phyloP scores from a whole-genome alignment of 495 filamentous ascomycete genomes.

The Penicillium alfredii region DNA sequence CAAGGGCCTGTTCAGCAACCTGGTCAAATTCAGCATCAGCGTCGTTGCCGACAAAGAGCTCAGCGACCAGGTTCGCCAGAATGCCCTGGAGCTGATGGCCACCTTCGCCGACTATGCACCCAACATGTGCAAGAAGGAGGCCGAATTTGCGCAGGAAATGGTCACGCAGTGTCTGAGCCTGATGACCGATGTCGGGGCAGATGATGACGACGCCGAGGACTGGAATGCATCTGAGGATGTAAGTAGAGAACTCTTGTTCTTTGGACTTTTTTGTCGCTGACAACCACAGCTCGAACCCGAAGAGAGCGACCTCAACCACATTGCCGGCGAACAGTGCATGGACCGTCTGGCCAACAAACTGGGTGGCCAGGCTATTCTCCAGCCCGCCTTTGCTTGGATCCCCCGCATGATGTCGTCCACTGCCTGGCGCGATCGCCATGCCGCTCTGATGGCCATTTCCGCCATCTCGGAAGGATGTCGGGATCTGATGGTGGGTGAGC shows the following conservation, averaged over 20 bases:
- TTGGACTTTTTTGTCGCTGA: conserved; percentile 11
- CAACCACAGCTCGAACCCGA: conserved; percentile 70
- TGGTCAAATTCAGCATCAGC: conserved; percentile 86
- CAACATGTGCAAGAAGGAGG: conserved; percentile 88
- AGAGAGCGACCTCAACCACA: conserved; percentile 95
- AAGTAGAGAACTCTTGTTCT: conserved; percentile 33
- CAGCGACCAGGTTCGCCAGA: conserved; percentile 82
- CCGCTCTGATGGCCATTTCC: conserved; percentile 97
- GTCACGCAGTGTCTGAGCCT: conserved; percentile 96
- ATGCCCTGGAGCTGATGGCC: conserved; percentile 92
- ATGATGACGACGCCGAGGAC: conserved; percentile 91
- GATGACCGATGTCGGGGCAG: conserved; percentile 97
- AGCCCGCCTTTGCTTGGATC: conserved; percentile 94
- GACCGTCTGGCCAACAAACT: conserved; percentile 97
- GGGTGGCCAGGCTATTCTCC: conserved; percentile 77
- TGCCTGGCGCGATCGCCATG: conserved; percentile 92
- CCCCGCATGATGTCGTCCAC: conserved; percentile 95
- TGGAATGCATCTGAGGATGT: conserved; percentile 94
- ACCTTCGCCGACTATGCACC: conserved; percentile 96
- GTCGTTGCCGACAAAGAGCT: conserved; percentile 96
- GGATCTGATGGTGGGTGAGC: conserved; percentile 90
- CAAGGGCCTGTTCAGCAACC: conserved; percentile 78
- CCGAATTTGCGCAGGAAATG: conserved; percentile 88
- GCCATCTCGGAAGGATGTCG: conserved; percentile 97
- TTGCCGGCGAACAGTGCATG: conserved; percentile 98